Percentiles rank a stretch among this genome's conserved stretches.
Conservation (phyloP, 345 rosid genomes). For the Pelargonium nanum region DNA sequence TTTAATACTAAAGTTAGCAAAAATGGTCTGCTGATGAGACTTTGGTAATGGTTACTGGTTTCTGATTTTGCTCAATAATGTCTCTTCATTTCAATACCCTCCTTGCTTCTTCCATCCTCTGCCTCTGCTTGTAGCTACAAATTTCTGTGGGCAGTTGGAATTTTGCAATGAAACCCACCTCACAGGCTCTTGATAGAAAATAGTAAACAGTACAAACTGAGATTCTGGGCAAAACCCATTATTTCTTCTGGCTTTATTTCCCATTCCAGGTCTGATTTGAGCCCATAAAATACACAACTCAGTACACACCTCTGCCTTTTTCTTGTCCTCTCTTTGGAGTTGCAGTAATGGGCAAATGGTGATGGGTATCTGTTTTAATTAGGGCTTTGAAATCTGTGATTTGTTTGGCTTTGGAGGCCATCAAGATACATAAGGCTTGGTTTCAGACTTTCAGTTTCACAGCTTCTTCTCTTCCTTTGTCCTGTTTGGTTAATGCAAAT, state of each 20-base stretch:
- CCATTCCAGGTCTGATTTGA: slow-evolving; percentile 4
- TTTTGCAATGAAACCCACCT: slow-evolving; percentile 1
- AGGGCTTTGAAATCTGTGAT: slow-evolving; percentile 24
- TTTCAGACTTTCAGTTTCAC: too few relatives aligned
- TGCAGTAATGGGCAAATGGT: slow-evolving; percentile 12
- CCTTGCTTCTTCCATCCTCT: too few relatives aligned
- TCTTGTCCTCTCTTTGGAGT: slow-evolving; percentile 15
- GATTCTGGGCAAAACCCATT: slow-evolving; percentile 12
- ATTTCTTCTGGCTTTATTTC: neutral
- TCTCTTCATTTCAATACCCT: too few relatives aligned
- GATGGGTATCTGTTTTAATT: slow-evolving; percentile 13
- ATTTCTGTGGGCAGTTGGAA: too few relatives aligned
- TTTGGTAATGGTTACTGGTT: neutral
- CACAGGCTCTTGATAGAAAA: neutral
- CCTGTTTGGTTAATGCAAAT: slow-evolving; percentile 12
- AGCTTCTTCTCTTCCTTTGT: slow-evolving; percentile 4
- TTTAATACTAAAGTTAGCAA: neutral
- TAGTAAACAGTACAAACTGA: slow-evolving; percentile 1
- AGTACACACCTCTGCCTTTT: neutral
- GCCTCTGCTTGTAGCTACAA: neutral
- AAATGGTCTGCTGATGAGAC: neutral
- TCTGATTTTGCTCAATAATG: slow-evolving; percentile 6
- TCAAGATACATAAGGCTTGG: too few relatives aligned
- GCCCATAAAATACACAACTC: slow-evolving; percentile 1
- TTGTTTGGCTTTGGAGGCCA: slow-evolving; percentile 14